Conservation (phyloP, 2,329 filamentous ascomycete genomes). For the Metarhizium anisopliae region DNA sequence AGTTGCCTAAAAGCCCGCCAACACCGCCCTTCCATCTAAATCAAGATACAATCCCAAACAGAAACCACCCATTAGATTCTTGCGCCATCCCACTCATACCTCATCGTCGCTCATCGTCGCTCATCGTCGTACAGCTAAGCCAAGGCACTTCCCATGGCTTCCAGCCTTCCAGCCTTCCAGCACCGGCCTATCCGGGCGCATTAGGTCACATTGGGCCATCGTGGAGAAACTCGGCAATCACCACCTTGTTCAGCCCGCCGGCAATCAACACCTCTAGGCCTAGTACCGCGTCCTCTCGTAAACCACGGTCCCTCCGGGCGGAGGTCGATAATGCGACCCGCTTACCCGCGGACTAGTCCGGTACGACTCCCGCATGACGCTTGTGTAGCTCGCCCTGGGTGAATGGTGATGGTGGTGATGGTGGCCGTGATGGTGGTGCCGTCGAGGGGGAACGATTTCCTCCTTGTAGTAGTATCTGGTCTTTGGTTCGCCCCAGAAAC, state of each 20-base stretch:
- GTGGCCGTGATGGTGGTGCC: slow-evolving; percentile 24
- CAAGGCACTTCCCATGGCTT: no score
- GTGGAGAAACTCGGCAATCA: no score
- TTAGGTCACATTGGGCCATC: background rate
- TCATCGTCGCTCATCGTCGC: no score
- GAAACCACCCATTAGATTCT: no score
- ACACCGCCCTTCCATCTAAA: background rate
- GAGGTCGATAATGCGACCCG: slow-evolving; percentile 13
- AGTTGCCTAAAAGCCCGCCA: background rate
- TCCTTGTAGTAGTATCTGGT: slow-evolving; percentile 48
- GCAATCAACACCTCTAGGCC: no score
- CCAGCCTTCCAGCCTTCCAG: no score
- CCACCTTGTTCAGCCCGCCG: no score
- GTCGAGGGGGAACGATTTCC: slow-evolving; percentile 39
- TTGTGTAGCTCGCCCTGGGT: slow-evolving; percentile 34
- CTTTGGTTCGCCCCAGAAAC: slow-evolving; percentile 35
- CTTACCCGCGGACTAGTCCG: slow-evolving; percentile 33
- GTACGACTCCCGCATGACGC: slow-evolving; percentile 27
- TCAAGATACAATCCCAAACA: background rate
- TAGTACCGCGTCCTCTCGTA: slow-evolving; percentile 26
- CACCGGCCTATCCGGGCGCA: background rate
- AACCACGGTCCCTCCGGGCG: slow-evolving; percentile 23
- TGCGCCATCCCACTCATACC: background rate
- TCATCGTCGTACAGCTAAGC: no score
- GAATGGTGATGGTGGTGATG: slow-evolving; percentile 24